Base-by-base conservation (phyloP, 179 eudicot genomes). In the Sideroxylon spinosum region DNA sequence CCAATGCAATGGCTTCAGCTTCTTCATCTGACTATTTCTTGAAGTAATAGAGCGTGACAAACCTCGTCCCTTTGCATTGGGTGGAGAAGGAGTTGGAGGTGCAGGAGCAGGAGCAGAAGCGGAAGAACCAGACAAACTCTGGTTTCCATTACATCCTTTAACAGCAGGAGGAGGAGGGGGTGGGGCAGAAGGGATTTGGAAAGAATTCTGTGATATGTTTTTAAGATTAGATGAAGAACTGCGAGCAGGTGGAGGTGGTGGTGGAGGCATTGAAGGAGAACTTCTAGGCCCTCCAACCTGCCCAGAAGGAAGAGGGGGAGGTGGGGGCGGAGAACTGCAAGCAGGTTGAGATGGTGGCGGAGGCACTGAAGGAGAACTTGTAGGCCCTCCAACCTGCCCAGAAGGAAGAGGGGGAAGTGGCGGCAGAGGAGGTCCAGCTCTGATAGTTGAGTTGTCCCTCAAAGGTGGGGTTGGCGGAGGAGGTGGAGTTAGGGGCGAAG, bases 1-100 rank as follows among this genome's bases (percentile, higher is more conserved):
- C 98, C 98, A 94, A 84, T 94, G 97, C 82, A 88, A 88, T 26
- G 98, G 96, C 86, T 92, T 92, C 86, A 92, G 63, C 76, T 91
- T 93, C 84, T 89, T 94, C 19, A 78, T 70, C 79, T 86, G 95
- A 71, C 75, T 64, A 69, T 59, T 88, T 67, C 80, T 91, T 75
- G 85, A 57, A 85, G 86, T 87, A 28, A 71, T 50, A 11, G 88
- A 50, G 44, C 89, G 90, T 60, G 88, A 71, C 76, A 83, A 71
- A 66, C 73, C 73, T 44, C 86, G 85, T 57, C 90, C 91, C 80
- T 82, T 90, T 23, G 71, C 57, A 48, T 76, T 74, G 22, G 85
- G 75, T 20, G 85, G 89, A 49, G 87, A 85, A 70, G 72, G 28
- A 64, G 73, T 71, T 68, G 92, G 91, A 48, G 94, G 90, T 12